Base-by-base conservation (phyloP, 2,329 filamentous ascomycete genomes). In the Fusarium falciforme region DNA sequence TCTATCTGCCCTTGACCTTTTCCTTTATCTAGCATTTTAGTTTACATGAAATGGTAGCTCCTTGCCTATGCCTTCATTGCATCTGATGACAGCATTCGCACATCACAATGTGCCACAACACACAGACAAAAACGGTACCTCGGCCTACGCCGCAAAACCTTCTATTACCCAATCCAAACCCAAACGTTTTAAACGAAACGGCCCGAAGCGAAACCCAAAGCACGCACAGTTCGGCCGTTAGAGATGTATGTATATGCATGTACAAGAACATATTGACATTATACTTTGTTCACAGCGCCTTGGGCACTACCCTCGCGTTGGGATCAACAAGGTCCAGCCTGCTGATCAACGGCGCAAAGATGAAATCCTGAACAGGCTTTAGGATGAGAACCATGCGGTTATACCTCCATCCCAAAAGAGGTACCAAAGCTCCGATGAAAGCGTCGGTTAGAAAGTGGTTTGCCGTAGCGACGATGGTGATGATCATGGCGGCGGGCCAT, bases 401-500 rank as follows among this genome's bases (percentile, higher is more conserved):
- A 11, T 76, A 77, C 7, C 77, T 72, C 83, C 83, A 84, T 1
- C 81, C 83, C 0, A 84, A 27, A 6, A 78, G 63, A 0, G 82
- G 81, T 8, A 85, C 77, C 22, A 79, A 25, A 16, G 80, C 80
- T 0, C 83, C 83, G 0, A 84, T 76, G 2, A 80, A 54, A 0
- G 83, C 83, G 66, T 84, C 83, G 1, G 79, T 70, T 1, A 84
- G 60, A 47, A 83, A 85, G 61, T 84, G 83, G 36, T 85, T 84
- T 6, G 83, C 83, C 3, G 83, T 84, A 1, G 83, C 81, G 22
- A 84, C 71, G 20, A 84, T 84, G 2, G 83, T 85, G 40, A 84
- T 70, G 27, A 81, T 76, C 85, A 87, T 87, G 11, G 80, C 77
- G 4, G 78, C 60, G 2, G 84, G 85, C 85, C 85, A 87, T 2